Conservation (phyloP, 169 alveolate genomes). For the Plasmodium adleri region DNA sequence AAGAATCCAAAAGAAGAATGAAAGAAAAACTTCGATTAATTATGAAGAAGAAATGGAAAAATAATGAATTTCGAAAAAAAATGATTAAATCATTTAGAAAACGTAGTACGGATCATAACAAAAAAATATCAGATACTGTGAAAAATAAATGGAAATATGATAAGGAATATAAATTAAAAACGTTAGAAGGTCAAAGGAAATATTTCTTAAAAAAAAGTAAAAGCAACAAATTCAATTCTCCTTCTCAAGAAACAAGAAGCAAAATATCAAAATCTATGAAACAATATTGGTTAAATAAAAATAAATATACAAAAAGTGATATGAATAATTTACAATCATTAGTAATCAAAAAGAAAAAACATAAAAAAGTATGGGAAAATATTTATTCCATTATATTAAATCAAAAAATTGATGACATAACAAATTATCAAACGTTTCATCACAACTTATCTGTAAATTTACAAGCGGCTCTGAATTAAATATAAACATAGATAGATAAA, state of each 20-base stretch:
- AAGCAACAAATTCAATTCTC: neutral
- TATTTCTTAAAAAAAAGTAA: constrained; percentile 40
- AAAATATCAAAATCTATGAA: constrained; percentile 75
- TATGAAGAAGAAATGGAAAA: constrained; percentile 65
- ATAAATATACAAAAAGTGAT: constrained; percentile 14
- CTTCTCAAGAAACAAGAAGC: constrained; percentile 40
- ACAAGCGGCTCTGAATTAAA: constrained; percentile 45
- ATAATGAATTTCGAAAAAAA: constrained; percentile 65
- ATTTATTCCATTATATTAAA: constrained; percentile 73
- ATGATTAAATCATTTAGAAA: constrained; percentile 60
- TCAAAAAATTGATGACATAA: constrained; percentile 50
- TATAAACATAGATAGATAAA: too few species aligned
- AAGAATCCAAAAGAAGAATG: constrained; percentile 59
- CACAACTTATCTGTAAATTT: constrained; percentile 57
- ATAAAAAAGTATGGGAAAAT: constrained; percentile 75
- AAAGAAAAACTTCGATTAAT: constrained; percentile 32
- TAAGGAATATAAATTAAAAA: constrained; percentile 53
- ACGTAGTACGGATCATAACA: constrained; percentile 53
- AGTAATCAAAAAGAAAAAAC: constrained; percentile 50
- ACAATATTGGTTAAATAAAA: constrained; percentile 63
- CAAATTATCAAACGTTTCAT: constrained; percentile 36
- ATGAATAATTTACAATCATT: constrained; percentile 29
- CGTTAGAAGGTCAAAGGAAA: constrained; percentile 72
- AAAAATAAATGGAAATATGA: constrained; percentile 74
- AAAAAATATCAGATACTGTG: constrained; percentile 66